phyloP scores from a whole-genome alignment of 2,329 filamentous ascomycete species.

The Penicillium capsulatum region DNA sequence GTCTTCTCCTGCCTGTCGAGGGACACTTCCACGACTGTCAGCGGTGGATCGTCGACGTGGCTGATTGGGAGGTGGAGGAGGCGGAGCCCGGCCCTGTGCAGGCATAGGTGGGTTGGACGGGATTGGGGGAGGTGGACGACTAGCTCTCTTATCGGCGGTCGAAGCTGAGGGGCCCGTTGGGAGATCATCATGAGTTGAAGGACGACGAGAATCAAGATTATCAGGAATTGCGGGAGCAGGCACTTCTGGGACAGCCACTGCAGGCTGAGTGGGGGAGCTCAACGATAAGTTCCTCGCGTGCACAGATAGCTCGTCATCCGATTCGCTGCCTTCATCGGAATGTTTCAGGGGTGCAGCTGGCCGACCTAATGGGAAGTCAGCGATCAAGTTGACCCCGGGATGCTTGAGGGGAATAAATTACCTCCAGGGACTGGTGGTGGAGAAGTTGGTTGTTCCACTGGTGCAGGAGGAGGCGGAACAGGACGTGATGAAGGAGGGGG shows the following conservation, averaged over 20 bases:
- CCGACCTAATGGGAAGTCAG: conserved; percentile 51
- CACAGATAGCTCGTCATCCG: conserved; percentile 77
- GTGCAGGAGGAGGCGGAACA: conserved; percentile 33
- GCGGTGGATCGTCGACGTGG: conserved; percentile 57
- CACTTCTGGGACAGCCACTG: conserved; percentile 42
- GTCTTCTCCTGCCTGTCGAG: conserved; percentile 52
- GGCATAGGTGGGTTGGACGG: conserved; percentile 38
- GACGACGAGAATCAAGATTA: conserved; percentile 36
- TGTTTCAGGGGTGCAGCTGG: conserved; percentile 54
- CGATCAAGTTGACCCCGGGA: too few relatives aligned
- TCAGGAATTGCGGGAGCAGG: conserved; percentile 43
- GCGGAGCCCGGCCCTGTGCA: conserved; percentile 59
- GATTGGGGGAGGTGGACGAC: conserved; percentile 43
- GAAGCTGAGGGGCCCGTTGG: conserved; percentile 30
- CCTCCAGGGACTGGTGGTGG: conserved; percentile 48
- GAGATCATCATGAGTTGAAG: conserved; percentile 46
- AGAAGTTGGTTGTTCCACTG: conserved; percentile 34
- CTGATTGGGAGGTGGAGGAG: conserved; percentile 55
- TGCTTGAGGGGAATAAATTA: conserved; percentile 50
- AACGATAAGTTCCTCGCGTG: conserved; percentile 45
- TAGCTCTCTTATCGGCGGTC: conserved; percentile 39
- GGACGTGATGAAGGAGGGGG: conserved; percentile 40
- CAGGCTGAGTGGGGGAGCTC: conserved; percentile 38
- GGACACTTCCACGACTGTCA: conserved; percentile 47
- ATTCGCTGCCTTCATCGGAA: conserved; percentile 73